A percentile compares a stretch with the other conserved stretches of the same genome.
Evolutionary conservation across 2,329 filamentous ascomycete genomes (phyloP).

Genomic region (Chrysoporthe austroafricana): DNA sequence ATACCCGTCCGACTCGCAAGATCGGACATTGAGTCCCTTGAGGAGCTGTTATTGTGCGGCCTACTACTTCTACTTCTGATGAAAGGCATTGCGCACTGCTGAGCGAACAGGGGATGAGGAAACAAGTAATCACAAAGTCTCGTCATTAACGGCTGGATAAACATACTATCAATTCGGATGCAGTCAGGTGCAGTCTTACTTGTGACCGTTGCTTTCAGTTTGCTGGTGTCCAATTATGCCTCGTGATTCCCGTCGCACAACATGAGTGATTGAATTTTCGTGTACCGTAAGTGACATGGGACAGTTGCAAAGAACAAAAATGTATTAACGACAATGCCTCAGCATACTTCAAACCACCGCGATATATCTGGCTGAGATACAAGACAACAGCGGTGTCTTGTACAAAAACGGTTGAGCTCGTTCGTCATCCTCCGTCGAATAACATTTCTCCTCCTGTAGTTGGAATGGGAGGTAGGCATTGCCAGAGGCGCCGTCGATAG

Average conservation of each 20-base stretch:
- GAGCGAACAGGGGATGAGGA: background rate
- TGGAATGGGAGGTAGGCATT: background rate
- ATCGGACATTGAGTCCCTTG: background rate
- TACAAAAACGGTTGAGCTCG: background rate
- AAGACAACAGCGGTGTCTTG: too few species aligned
- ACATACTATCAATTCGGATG: background rate
- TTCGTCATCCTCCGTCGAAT: background rate
- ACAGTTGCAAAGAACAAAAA: too few species aligned
- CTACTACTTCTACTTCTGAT: background rate
- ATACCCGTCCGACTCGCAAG: background rate
- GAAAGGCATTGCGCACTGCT: background rate
- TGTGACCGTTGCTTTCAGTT: background rate
- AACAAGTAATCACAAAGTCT: background rate
- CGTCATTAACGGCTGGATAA: background rate
- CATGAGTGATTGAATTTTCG: too few species aligned
- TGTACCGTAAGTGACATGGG: too few species aligned
- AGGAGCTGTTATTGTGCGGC: background rate
- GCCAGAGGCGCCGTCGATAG: background rate
- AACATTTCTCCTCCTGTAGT: background rate
- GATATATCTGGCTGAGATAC: background rate
- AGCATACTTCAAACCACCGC: background rate
- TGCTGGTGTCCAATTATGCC: background rate
- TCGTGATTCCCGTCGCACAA: too few species aligned
- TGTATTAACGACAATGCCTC: background rate
- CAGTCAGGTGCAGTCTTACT: background rate